Evolutionary conservation across 345 rosid species (phyloP).

Genomic region (Cardamine occulta): DNA sequence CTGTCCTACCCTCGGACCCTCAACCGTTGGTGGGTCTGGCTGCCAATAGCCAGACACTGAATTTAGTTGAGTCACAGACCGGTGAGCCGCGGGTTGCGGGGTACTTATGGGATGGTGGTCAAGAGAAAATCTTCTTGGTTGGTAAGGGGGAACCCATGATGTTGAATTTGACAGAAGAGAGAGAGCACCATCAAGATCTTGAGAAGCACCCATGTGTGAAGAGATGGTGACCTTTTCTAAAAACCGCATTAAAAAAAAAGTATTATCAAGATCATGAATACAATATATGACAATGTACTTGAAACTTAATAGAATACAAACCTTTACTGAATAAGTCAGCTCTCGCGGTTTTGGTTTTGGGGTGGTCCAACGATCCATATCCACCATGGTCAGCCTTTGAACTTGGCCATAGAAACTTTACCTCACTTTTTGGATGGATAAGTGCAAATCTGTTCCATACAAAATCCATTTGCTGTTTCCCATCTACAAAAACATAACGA

Average conservation of each 20-base stretch:
- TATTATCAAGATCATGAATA: neutral
- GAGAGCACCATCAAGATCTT: slow-evolving; percentile 94
- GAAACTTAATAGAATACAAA: slow-evolving; percentile 33
- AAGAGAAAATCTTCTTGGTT: slow-evolving; percentile 55
- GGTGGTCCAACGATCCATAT: slow-evolving; percentile 45
- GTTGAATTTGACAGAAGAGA: slow-evolving; percentile 97
- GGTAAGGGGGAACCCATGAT: slow-evolving; percentile 54
- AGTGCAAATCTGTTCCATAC: slow-evolving; percentile 57
- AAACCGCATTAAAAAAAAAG: slow-evolving; percentile 37
- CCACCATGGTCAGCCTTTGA: slow-evolving; percentile 47
- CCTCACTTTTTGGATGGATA: slow-evolving; percentile 49
- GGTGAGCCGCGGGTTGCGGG: slow-evolving; percentile 44
- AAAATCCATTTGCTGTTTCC: slow-evolving; percentile 62
- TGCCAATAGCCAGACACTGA: slow-evolving; percentile 52
- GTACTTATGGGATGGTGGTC: slow-evolving; percentile 45
- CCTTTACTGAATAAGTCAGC: slow-evolving; percentile 47
- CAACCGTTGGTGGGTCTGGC: slow-evolving; percentile 43
- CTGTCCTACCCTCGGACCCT: slow-evolving; percentile 44
- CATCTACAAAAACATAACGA: slow-evolving; percentile 56
- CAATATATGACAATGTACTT: neutral
- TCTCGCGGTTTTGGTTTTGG: slow-evolving; percentile 31
- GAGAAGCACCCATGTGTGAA: slow-evolving; percentile 57
- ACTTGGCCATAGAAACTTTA: slow-evolving; percentile 51
- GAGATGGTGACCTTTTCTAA: slow-evolving; percentile 60
- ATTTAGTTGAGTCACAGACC: slow-evolving; percentile 40